Conservation (phyloP, 768 basidiomycete species). For the Pisolithus microcarpus region DNA sequence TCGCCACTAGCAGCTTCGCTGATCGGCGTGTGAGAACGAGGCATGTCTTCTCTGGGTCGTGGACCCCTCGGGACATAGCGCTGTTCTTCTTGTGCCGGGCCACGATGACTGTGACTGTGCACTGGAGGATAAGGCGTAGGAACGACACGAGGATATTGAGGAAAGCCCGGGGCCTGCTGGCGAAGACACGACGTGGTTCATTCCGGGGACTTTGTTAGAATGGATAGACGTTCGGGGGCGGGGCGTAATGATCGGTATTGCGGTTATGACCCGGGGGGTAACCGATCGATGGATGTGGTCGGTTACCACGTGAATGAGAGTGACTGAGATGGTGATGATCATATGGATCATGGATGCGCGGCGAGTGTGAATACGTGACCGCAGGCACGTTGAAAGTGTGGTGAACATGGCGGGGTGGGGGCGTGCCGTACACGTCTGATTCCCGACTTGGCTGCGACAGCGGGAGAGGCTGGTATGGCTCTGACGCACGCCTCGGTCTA, state of each 20-base stretch:
- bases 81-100: slow-evolving; percentile 34
- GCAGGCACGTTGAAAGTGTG: slow-evolving; percentile 15
- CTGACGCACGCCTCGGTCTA: slow-evolving; percentile 25
- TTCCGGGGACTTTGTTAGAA: slow-evolving; percentile 50
- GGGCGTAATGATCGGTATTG: slow-evolving; percentile 46
- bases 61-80: slow-evolving; percentile 24
- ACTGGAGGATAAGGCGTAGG: slow-evolving; percentile 37
- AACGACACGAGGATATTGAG: slow-evolving; percentile 37
- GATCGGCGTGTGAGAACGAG: slow-evolving; percentile 31
- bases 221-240: slow-evolving; percentile 53
- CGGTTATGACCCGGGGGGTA: slow-evolving; percentile 46
- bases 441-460: slow-evolving; percentile 14
- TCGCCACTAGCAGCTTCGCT: slow-evolving; percentile 40
- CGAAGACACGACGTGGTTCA: slow-evolving; percentile 66
- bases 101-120: slow-evolving; percentile 23
- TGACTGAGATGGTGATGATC: slow-evolving; percentile 27
- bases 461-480: slow-evolving; percentile 20
- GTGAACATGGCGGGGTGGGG: slow-evolving; percentile 25
- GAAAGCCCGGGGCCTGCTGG: slow-evolving; percentile 33
- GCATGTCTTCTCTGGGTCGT: slow-evolving; percentile 20
- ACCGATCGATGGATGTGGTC: slow-evolving; percentile 49
- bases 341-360: slow-evolving; percentile 30
- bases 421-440: slow-evolving; percentile 28
- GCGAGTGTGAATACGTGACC: slow-evolving; percentile 34
- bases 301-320: slow-evolving; percentile 32